Percentiles rank a stretch among this genome's conserved stretches.
Evolutionary conservation across 371 early-diverging fungal species (phyloP).

Genomic region (Aphelidium insulamus): DNA sequence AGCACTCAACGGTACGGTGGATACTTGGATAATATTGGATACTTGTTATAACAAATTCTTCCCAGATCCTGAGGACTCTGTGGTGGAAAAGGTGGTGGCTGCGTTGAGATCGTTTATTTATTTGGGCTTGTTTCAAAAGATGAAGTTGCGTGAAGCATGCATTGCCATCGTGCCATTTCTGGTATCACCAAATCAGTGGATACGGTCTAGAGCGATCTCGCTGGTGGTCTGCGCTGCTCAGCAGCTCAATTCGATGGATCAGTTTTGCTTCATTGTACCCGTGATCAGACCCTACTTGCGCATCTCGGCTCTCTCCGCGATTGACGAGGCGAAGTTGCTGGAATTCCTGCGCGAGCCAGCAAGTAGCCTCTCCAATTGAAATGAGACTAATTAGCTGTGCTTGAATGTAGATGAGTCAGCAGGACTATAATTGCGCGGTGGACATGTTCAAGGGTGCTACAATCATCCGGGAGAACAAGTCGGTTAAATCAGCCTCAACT

Average conservation of each 20-base stretch:
- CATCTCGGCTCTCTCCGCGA: not conserved
- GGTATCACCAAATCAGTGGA: constrained; percentile 64
- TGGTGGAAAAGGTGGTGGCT: constrained; percentile 64
- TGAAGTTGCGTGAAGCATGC: constrained; percentile 52
- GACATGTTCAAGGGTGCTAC: no score
- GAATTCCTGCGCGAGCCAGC: no score
- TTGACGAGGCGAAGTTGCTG: not conserved
- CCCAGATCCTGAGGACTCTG: constrained; percentile 64
- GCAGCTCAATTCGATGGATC: no score
- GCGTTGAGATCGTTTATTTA: constrained; percentile 57
- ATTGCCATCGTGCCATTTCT: constrained; percentile 41
- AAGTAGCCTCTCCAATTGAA: no score
- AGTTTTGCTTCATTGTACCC: not conserved
- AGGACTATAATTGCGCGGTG: no score
- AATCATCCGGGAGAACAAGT: no score
- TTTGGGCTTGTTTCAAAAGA: constrained; percentile 58
- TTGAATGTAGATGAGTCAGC: no score
- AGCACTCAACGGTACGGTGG: constrained; percentile 40
- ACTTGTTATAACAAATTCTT: not conserved
- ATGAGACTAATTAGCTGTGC: no score
- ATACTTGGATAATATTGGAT: not conserved
- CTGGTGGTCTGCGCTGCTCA: no score
- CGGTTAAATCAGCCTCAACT: no score
- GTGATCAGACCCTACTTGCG: no score
- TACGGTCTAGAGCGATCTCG: constrained; percentile 30